Evolutionary conservation across 179 eudicot genomes (phyloP).

Genomic region (Vitellaria paradoxa): DNA sequence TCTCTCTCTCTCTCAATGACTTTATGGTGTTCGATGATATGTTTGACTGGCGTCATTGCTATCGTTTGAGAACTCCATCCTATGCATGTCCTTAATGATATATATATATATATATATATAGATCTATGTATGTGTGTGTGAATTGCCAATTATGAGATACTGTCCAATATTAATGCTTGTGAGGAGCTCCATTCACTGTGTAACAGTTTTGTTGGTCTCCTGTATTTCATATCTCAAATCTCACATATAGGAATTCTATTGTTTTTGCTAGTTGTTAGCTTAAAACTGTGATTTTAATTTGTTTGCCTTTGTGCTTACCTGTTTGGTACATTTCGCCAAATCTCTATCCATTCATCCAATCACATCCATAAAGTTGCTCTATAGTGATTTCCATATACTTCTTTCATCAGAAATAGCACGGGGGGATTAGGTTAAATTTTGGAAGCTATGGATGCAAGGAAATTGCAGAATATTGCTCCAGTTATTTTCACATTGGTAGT

Average conservation of each 20-base stretch:
- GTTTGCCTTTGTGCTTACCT: neutral
- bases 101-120: too few relatives aligned
- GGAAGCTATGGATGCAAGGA: too few relatives aligned
- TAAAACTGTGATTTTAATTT: neutral
- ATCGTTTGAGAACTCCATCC: neutral
- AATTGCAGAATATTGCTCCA: too few relatives aligned
- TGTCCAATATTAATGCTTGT: neutral
- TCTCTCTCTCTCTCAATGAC: conserved; percentile 16
- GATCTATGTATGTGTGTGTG: neutral
- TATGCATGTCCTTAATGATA: too few relatives aligned
- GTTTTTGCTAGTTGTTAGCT: neutral
- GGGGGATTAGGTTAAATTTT: too few relatives aligned
- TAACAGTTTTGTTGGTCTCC: neutral
- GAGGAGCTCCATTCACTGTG: neutral
- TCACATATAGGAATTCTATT: neutral
- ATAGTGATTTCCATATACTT: neutral
- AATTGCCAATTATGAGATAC: neutral
- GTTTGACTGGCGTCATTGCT: conserved; percentile 11
- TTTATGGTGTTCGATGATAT: conserved; percentile 12
- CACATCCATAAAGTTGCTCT: neutral
- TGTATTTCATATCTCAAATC: neutral
- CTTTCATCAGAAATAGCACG: too few relatives aligned
- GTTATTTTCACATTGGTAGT: too few relatives aligned
- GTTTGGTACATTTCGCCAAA: neutral
- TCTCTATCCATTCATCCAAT: neutral